Conservation (phyloP, 116 monocot genomes). For the Cymodocea nodosa region DNA sequence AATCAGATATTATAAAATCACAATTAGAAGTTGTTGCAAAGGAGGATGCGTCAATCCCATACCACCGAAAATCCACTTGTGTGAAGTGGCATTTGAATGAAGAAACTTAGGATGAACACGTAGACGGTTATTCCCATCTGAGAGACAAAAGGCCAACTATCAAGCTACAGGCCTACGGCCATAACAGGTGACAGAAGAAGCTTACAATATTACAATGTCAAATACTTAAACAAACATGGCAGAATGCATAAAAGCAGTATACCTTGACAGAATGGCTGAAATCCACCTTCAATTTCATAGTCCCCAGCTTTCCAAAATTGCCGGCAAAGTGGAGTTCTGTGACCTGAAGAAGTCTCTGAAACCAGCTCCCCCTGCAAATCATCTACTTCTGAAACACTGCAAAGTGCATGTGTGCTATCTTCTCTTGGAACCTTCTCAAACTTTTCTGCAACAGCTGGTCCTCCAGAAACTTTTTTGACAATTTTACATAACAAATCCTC, state of each 20-base stretch:
- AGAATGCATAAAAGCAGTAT: not conserved
- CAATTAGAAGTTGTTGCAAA: not conserved
- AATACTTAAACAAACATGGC: not conserved
- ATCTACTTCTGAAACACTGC: not conserved
- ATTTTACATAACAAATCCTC: not conserved
- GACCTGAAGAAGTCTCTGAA: slow-evolving; percentile 4
- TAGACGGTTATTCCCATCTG: slow-evolving; percentile 56
- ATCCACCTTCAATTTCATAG: slow-evolving; percentile 27
- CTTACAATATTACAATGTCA: not conserved
- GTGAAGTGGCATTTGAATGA: slow-evolving; percentile 97
- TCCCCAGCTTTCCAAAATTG: slow-evolving; percentile 95
- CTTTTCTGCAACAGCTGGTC: not conserved
- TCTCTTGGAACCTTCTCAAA: not conserved
- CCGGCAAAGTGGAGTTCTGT: slow-evolving; percentile 23
- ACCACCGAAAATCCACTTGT: slow-evolving; percentile 99
- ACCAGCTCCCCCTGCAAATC: not conserved
- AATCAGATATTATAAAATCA: not conserved
- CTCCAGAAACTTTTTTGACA: not conserved
- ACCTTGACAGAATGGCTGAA: slow-evolving; percentile 15
- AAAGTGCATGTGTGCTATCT: not conserved
- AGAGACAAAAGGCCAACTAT: not conserved
- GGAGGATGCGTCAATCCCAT: not conserved
- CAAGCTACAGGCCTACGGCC: not conserved
- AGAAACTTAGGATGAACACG: slow-evolving; percentile 92
- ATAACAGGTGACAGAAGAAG: not conserved